phyloP scores from a whole-genome alignment of 176 grass and related monocot genomes.

The Alopecurus myosuroides region DNA sequence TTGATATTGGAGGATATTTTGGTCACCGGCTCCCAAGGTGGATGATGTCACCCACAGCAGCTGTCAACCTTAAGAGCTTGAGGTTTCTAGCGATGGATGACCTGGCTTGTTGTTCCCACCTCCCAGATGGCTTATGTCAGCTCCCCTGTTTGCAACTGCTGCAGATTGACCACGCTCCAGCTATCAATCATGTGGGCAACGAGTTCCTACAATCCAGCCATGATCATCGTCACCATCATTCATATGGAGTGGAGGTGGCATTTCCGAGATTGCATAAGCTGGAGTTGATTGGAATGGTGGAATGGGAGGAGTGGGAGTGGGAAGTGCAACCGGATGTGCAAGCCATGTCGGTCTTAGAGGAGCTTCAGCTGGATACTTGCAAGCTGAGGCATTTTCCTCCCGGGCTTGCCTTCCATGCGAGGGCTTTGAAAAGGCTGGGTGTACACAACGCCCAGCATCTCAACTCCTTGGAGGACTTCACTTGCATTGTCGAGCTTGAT shows the following conservation, averaged over 20 bases:
- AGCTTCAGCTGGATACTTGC: not conserved
- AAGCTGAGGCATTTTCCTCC: conserved; percentile 7
- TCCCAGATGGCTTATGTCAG: not conserved
- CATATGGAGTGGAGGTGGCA: too few species aligned
- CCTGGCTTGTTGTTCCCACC: not conserved
- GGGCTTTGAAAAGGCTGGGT: not conserved
- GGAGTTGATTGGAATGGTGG: not conserved
- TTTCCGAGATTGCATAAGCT: not conserved
- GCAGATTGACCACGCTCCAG: accelerated
- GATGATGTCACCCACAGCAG: not conserved
- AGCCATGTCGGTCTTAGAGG: conserved; percentile 20
- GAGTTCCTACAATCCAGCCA: not conserved
- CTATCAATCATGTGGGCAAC: not conserved
- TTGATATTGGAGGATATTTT: not conserved
- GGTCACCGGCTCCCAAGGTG: not conserved
- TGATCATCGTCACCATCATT: too few species aligned
- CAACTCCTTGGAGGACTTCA: not conserved
- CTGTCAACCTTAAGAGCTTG: not conserved
- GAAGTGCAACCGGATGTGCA: conserved; percentile 7
- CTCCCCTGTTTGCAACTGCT: not conserved
- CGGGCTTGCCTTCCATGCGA: not conserved
- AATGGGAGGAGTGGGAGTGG: conserved; percentile 37
- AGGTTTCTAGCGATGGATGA: accelerated
- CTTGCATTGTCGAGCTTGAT: not conserved
- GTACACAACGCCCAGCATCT: not conserved